Percentiles rank a stretch among this genome's conserved stretches.
These are phyloP conservation scores for Lasiodiplodia hormozganensis DNA, from an alignment of 2,329 filamentous ascomycete genomes.

Conservation along the genomic window DNA sequence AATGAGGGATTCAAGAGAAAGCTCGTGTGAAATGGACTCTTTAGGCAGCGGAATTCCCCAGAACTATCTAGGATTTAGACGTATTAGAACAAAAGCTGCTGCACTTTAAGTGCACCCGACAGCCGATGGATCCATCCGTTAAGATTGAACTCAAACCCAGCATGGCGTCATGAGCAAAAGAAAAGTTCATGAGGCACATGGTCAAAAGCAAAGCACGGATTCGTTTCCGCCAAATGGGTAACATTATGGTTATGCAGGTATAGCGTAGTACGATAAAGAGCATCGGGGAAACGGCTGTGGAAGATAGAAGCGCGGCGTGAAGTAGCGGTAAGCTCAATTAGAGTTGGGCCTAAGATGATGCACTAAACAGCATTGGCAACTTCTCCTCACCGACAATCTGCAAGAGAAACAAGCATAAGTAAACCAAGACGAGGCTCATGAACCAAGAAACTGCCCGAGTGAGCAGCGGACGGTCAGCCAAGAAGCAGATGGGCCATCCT, in stretches of 20 bases:
- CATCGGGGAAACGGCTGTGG: constrained; percentile 8
- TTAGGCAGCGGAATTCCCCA: neutral
- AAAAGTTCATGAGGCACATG: neutral
- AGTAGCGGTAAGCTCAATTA: neutral
- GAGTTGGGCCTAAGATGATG: neutral
- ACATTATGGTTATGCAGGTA: neutral
- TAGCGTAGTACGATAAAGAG: neutral
- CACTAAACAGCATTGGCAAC: neutral
- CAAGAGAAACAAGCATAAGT: neutral
- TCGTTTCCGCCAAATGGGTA: too few species aligned
- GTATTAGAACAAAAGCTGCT: neutral
- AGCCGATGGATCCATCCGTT: neutral
- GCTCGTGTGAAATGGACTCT: neutral
- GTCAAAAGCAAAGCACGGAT: too few species aligned
- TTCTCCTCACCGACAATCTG: neutral
- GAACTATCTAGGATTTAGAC: neutral
- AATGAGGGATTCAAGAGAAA: neutral
- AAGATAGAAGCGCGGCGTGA: neutral
- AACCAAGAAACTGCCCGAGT: neutral
- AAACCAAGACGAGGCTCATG: neutral
- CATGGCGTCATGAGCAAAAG: neutral
- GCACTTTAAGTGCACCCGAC: neutral
- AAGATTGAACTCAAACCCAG: neutral
- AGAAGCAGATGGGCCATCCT: neutral
- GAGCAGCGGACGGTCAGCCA: neutral